Base-by-base conservation (phyloP, 805 yeast genomes). In the Nakazawaea holstii region DNA sequence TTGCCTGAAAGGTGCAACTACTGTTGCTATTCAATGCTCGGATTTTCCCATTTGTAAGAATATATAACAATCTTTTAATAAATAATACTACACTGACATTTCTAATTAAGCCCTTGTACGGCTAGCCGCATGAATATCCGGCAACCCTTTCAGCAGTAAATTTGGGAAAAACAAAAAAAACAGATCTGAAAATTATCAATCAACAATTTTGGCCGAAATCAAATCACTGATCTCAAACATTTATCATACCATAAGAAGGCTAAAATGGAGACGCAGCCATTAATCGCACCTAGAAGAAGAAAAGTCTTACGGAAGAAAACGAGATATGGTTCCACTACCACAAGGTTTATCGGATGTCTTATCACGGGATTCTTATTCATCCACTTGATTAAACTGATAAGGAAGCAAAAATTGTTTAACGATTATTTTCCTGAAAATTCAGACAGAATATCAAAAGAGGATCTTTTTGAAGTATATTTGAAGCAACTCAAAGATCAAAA, bases 401-500 rank as follows among this genome's bases (percentile, higher is more conserved):
- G 15, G 41, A 35, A 30, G 15, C 30, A 26, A 13, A 14, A 29
- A 8, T 24, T 40, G 26, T 35, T 40, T 24, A 28, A 31, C n/a
- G 29, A 26, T 7, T 40, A 40, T 30, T 32, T 27, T 17, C 43
- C 43, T 9, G 11, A 3, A 13, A 17, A 41, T 41, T 42, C 28
- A n/a, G 35, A 40, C n/a, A 36, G 43, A 28, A n/a, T 44, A 2
- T 13, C 41, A 20, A 48, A 43, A 35, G 27, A 32, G 9, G 38
- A 48, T 20, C 11, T 43, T 11, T 48, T 44, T n/a, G 39, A 49
- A 9, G 29, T 39, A 11, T 55, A 61, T 29, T 43, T 66, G 24
- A 50, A 54, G 1, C 53, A 61, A 7, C 44, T 66, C 30, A 59
- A 64, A 36, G 52, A 57, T 6, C 41, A 48, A 32, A 71, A 71